Evolutionary conservation across 1,284 basidiomycete species (phyloP), one percentile per base, ranked within the genome.

Genomic region (Ceratobasidium papillatum): DNA sequence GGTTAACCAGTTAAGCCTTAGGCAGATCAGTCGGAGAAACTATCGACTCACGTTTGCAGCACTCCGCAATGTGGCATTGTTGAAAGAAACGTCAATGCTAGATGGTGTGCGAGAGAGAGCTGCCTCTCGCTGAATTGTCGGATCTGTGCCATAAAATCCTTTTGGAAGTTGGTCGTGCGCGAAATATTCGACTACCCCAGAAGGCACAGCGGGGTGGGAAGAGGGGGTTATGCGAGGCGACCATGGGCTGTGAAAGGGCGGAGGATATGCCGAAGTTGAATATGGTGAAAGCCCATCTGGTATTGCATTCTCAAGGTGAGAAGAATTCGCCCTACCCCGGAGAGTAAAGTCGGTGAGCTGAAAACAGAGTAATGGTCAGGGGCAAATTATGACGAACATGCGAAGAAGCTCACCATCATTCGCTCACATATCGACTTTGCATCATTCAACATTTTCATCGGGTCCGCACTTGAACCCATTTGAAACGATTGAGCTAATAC

Each of bases 121-220:
- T 32, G 45, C 25, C 69, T 72, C 69, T 72, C 69, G 69, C 69
- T 72, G 69, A 72, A 72, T 72, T 72, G 58, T 72, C 69, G 69
- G 69, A 72, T 72, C 69, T 72, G 69, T 12, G 14, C 56, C 69
- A 45, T 72, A 72, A 38, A 51, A 30, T 47, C 56, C 58, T 72
- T 61, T 72, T 32, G 69, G 69, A 72, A 72, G 43, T 58, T 72
- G 69, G 36, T 36, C 41, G 43, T 72, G 69, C 30, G 56, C 56
- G 45, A 72, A 72, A 62, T 72, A 72, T 72, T 72, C 69, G 52
- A 61, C 69, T 49, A 62, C 58, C 58, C 69, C 69, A 38, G 69
- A 72, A 61, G 69, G 69, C 58, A 43, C 32, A 34, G 43, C 43
- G 45, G 69, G 69, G 58, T 72, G 58, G n/a, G 54, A 61, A 32